phyloP scores from a whole-genome alignment of 495 filamentous ascomycete species.

The Neurospora tetraspora region DNA sequence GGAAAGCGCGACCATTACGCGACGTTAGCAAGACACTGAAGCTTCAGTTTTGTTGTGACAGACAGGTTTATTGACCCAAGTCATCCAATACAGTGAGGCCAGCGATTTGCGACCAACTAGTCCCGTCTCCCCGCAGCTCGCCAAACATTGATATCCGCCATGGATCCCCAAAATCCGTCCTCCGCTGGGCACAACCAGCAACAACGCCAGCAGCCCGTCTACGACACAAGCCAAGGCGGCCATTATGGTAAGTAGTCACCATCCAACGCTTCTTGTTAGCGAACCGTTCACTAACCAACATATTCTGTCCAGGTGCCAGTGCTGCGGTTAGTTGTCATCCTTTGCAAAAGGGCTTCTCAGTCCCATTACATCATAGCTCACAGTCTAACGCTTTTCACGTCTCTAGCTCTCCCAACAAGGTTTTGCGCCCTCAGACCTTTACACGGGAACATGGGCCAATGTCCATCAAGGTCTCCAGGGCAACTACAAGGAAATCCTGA shows the following conservation, averaged over 20 bases:
- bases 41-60: background rate
- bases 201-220: slow-evolving; percentile 49
- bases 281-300: slow-evolving; percentile 8
- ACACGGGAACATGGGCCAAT: slow-evolving; percentile 92
- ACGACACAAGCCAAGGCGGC: slow-evolving; percentile 73
- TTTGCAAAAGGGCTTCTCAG: background rate
- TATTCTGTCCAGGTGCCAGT: slow-evolving; percentile 56
- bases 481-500: slow-evolving; percentile 90
- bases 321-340: slow-evolving; percentile 52
- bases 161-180: slow-evolving; percentile 39
- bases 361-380: slow-evolving; percentile 3
- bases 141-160: slow-evolving; percentile 14
- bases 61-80: background rate
- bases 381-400: slow-evolving; percentile 2
- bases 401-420: slow-evolving; percentile 61
- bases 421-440: slow-evolving; percentile 78
- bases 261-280: background rate
- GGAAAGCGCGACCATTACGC: background rate
- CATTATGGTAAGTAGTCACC: slow-evolving; percentile 68
- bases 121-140: background rate
- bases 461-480: slow-evolving; percentile 93
- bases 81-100: background rate
- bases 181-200: slow-evolving; percentile 26
- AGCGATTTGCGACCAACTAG: slow-evolving; percentile 5
- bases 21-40: background rate